Percentiles rank a stretch among this genome's conserved stretches.
phyloP scores from a whole-genome alignment of 2,329 filamentous ascomycete genomes.

The Chrysosporium keratinophilum region DNA sequence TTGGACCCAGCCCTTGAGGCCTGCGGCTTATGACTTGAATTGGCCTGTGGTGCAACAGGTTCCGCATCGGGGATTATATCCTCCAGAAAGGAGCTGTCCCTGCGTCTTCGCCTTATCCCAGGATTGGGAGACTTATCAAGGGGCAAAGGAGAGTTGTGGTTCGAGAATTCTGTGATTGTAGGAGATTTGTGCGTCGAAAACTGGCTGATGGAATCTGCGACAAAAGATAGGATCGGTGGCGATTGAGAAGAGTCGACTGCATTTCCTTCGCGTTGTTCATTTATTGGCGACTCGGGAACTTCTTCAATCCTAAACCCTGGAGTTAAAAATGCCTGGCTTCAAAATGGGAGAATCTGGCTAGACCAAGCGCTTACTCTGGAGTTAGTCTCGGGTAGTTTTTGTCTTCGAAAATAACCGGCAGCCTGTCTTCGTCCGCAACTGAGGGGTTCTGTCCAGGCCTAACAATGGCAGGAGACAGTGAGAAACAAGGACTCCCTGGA shows the following conservation, averaged over 20 bases:
- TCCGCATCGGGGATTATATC: slow-evolving; percentile 22
- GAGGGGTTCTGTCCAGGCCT: not conserved
- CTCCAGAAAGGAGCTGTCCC: slow-evolving; percentile 40
- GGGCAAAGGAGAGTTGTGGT: not conserved
- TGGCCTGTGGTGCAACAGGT: slow-evolving; percentile 12
- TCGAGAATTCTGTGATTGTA: not conserved
- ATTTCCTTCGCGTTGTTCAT: not conserved
- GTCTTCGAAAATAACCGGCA: slow-evolving; percentile 52
- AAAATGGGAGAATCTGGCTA: not conserved
- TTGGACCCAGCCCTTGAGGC: slow-evolving; percentile 43
- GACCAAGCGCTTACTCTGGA: slow-evolving; percentile 38
- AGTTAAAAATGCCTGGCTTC: not conserved
- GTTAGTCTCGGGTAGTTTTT: slow-evolving; percentile 49
- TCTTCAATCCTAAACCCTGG: not conserved
- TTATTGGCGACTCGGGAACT: slow-evolving; percentile 3
- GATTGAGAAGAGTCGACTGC: not conserved
- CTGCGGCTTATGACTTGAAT: slow-evolving; percentile 7
- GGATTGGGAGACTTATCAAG: not conserved
- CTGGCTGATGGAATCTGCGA: not conserved
- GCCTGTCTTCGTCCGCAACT: slow-evolving; percentile 26
- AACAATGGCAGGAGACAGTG: not conserved
- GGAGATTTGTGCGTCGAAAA: not conserved
- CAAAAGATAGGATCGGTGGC: not conserved
- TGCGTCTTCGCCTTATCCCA: slow-evolving; percentile 42
- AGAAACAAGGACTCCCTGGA: not conserved